Percentiles rank a stretch among this genome's conserved stretches.
Evolutionary conservation across 2,329 filamentous ascomycete genomes (phyloP).

Genomic region (Decorospora gaudefroyi): DNA sequence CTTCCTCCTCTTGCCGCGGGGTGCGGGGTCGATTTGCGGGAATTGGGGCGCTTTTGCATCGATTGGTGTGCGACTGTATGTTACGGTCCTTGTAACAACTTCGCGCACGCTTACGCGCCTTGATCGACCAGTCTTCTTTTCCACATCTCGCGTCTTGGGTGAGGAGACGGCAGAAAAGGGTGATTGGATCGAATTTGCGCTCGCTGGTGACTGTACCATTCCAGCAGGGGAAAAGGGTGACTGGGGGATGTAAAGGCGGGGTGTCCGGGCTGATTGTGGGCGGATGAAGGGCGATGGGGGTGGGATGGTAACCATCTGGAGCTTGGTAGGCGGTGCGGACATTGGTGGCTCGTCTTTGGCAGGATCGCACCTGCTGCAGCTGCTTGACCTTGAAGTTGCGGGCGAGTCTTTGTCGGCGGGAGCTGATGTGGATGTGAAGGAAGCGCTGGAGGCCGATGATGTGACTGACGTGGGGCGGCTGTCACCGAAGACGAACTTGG

Average conservation of each 20-base stretch:
- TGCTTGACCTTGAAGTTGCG: conserved; percentile 46
- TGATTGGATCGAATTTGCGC: conserved; percentile 60
- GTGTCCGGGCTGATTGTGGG: conserved; percentile 64
- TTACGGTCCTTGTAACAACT: conserved; percentile 92
- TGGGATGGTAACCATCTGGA: conserved; percentile 62
- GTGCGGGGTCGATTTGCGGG: conserved; percentile 79
- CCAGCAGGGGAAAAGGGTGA: conserved; percentile 69
- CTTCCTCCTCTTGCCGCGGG: conserved; percentile 90
- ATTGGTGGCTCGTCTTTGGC: conserved; percentile 47
- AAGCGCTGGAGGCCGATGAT: conserved; percentile 43
- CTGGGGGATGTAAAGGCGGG: conserved; percentile 73
- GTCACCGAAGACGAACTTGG: conserved; percentile 55
- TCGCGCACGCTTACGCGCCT: conserved; percentile 76
- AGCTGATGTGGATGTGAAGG: conserved; percentile 45
- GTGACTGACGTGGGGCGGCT: conserved; percentile 48
- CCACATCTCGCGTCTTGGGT: conserved; percentile 77
- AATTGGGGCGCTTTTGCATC: conserved; percentile 49
- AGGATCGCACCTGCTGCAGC: conserved; percentile 45
- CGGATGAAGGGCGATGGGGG: conserved; percentile 66
- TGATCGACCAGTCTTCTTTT: conserved; percentile 64
- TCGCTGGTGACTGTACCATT: conserved; percentile 70
- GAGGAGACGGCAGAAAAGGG: conserved; percentile 73
- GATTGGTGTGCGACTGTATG: conserved; percentile 68
- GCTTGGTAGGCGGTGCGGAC: conserved; percentile 51
- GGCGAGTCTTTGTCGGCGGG: conserved; percentile 42